These are phyloP conservation scores for Claviceps sorghi DNA, from an alignment of 2,329 filamentous ascomycete species.

Conservation along the genomic window DNA sequence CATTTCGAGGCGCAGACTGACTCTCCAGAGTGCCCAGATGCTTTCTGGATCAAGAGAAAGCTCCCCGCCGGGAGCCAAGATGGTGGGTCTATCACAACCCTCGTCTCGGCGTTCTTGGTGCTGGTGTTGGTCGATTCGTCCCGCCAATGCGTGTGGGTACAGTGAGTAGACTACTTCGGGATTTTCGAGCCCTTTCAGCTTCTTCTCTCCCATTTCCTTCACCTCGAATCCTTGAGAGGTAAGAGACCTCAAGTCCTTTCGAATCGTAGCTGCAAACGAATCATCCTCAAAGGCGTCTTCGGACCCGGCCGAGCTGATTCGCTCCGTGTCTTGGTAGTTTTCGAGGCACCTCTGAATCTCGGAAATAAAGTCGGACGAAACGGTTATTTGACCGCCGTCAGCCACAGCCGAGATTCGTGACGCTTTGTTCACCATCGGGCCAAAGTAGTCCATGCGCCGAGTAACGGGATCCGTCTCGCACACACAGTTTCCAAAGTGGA, in stretches of 20 bases:
- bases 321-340: conserved; percentile 74
- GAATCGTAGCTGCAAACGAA: conserved; percentile 57
- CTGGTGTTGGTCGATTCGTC: conserved; percentile 58
- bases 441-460: conserved; percentile 97
- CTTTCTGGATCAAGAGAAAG: conserved; percentile 66
- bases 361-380: conserved; percentile 91
- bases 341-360: conserved; percentile 88
- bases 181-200: conserved; percentile 93
- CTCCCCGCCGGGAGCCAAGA: conserved; percentile 48
- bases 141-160: conserved; percentile 77
- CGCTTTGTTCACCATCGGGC: conserved; percentile 96
- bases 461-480: conserved; percentile 94
- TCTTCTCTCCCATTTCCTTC: conserved; percentile 88
- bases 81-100: conserved; percentile 40
- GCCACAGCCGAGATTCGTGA: conserved; percentile 87
- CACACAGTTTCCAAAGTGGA: conserved; percentile 88
- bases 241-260: conserved; percentile 73
- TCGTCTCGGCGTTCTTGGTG: conserved; percentile 31
- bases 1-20: conserved; percentile 83
- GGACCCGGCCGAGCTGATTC: conserved; percentile 50
- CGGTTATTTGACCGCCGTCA: conserved; percentile 91
- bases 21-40: conserved; percentile 80
- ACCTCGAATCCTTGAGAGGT: conserved; percentile 91
- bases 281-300: conserved; percentile 62
- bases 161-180: conserved; percentile 91